Base-by-base conservation (phyloP, 208 protist genomes). In the Tritrichomonas musculus region DNA sequence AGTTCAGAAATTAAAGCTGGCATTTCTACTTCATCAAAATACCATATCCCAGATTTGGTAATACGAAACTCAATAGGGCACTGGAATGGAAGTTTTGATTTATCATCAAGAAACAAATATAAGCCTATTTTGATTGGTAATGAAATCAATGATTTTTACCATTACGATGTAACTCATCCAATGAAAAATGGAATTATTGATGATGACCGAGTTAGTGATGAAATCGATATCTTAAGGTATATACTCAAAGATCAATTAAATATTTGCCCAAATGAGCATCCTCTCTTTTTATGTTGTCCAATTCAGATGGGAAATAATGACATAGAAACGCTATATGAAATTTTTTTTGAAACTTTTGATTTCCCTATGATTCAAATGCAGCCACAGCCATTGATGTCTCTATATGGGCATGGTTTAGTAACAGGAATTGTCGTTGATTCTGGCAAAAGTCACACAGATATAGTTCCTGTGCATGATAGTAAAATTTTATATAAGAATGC, bases 191-290 rank as follows among this genome's bases (percentile, higher is more conserved):
- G 97, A 64, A 97, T 98, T 92, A 97, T 99, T 44, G 98, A 96
- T 93, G 98, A 99, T 96, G 98, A 97, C 97, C 97, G 98, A 93
- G 97, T 98, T 95, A 98, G 98, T 97, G 97, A 98, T 95, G 97
- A 98, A 95, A 93, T 96, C n/a, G n/a, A n/a, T n/a, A n/a, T n/a
- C 82, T 99, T 97, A 98, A 97, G 98, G 94, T 97, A 99, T 94
- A 98, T 97, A 93, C 49, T 92, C 27, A 49, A 27, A 39, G 20
- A 92, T 3, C 14, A 72, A 69, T 33, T 72, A 44, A 69, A 73
- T 57, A 66, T 72, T 53, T 27, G 72, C 73, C 97, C 98, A 20
- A 97, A 99, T 93, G 97, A 99, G 88, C 98, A 99, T 96, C 98
- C 97, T 77, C 97, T 99, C 60, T 95, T 98, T 11, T 93, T 97